Evolutionary conservation across 2,329 filamentous ascomycete genomes (phyloP).

Genomic region (Aspergillus pseudoviridinutans): DNA sequence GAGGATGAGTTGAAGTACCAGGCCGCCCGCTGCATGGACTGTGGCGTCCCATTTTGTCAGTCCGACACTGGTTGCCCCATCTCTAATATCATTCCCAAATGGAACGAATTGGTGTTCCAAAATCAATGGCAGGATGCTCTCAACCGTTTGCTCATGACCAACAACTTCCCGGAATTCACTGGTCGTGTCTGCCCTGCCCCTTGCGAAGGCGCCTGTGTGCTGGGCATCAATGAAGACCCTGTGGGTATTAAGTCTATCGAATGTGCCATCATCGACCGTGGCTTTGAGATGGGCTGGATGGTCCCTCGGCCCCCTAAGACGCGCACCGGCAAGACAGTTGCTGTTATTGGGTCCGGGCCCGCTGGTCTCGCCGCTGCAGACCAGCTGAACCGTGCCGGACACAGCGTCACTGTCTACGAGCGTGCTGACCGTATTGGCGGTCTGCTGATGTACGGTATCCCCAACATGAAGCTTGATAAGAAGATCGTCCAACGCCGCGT

Average conservation of each 20-base stretch:
- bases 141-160: constrained; percentile 88
- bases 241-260: constrained; percentile 99
- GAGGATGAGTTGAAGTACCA: constrained; percentile 97
- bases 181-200: constrained; percentile 95
- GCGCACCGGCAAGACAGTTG: constrained; percentile 83
- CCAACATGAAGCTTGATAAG: constrained; percentile 99
- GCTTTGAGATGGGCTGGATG: constrained; percentile 99
- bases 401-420: constrained; percentile 86
- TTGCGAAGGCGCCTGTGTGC: constrained; percentile 91
- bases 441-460: constrained; percentile 96
- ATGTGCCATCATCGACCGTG: constrained; percentile 94
- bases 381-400: constrained; percentile 89
- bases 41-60: constrained; percentile 96
- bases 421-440: constrained; percentile 86
- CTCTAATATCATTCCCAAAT: constrained; percentile 96
- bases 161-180: constrained; percentile 98
- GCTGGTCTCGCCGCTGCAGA: constrained; percentile 87
- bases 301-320: constrained; percentile 71
- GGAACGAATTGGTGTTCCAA: constrained; percentile 75
- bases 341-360: constrained; percentile 87
- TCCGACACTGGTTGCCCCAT: constrained; percentile 95
- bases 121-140: constrained; percentile 88
- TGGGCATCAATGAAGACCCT: constrained; percentile 94
- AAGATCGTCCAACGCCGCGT: constrained; percentile 92
- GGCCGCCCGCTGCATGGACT: constrained; percentile 96